Base-by-base conservation (phyloP, 345 rosid genomes). In the Ceriops decandra region DNA sequence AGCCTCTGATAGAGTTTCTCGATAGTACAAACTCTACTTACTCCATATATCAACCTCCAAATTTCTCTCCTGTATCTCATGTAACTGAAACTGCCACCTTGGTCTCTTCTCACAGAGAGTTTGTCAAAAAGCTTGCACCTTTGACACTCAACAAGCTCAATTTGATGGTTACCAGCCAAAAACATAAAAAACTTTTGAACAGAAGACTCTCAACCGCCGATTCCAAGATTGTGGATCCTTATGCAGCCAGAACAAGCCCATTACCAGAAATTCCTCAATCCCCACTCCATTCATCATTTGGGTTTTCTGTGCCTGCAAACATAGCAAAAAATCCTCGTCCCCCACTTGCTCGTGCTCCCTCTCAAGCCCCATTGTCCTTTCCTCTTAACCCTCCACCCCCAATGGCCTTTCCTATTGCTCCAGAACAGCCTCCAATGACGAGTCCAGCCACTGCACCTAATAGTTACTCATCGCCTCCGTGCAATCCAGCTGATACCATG, bases 201-300 rank as follows among this genome's bases (percentile, higher is more conserved):
- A 81, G 91, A 77, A 87, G 74, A 62, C 82, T 87, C 17, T 81
- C 85, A 36, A 62, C 77, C n/a, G 5, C 76, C 60, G 78, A 75
- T 28, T 57, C 66, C 73, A 81, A 82, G 75, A 11, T 66, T 62
- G 65, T 74, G 10, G 10, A 81, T 7, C 75, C 83, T 13, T 68
- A 71, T 63, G 87, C 90, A 35, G 80, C 82, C 0, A 80, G 82
- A 66, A 88, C 90, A 35, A 76, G 77, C 46, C 85, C 91, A 49
- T 79, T 84, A 54, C 85, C 85, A 13, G 84, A 82, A 71, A 76
- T 69, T 13, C 61, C 86, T 17, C 79, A 76, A 24, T 51, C 80
- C 38, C 74, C 77, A 17, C 47, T 82, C 26, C 85, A 80, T 49
- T 80, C 88, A 62, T 83, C 87, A 9, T 51, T 79, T 66, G 90